phyloP scores from a whole-genome alignment of 2,329 filamentous ascomycete species.

The Pyrenochaeta sp. region DNA sequence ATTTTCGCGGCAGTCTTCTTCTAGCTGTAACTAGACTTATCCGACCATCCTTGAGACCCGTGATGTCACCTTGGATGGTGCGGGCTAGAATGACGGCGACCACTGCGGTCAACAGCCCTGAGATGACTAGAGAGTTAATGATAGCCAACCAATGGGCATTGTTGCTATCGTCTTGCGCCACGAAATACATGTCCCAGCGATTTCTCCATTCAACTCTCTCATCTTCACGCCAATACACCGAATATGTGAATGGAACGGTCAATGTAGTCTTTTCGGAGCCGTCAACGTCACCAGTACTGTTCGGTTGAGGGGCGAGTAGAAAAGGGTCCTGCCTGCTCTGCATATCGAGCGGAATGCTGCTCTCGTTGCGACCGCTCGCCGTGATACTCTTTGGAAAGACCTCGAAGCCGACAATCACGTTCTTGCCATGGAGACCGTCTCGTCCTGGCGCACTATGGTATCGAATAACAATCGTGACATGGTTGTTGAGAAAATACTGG shows the following conservation, averaged over 20 bases:
- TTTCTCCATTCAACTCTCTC: conserved; percentile 81
- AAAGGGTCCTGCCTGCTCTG: conserved; percentile 70
- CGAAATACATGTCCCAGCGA: conserved; percentile 90
- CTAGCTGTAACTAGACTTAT: background rate
- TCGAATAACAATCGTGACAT: conserved; percentile 84
- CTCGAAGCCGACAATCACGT: conserved; percentile 87
- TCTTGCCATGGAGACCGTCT: conserved; percentile 74
- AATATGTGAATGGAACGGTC: conserved; percentile 85
- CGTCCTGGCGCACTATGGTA: conserved; percentile 75
- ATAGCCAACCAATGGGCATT: conserved; percentile 90
- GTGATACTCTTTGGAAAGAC: conserved; percentile 87
- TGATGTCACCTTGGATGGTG: conserved; percentile 81
- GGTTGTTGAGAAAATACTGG: conserved; percentile 83
- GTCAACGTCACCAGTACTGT: conserved; percentile 63
- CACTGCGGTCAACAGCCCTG: conserved; percentile 77
- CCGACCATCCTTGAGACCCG: conserved; percentile 71
- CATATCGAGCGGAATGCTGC: conserved; percentile 74
- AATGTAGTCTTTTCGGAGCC: conserved; percentile 71
- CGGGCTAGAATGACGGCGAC: conserved; percentile 83
- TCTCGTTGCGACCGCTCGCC: conserved; percentile 65
- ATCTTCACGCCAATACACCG: conserved; percentile 88
- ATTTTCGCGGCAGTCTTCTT: too few relatives aligned
- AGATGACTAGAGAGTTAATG: conserved; percentile 85
- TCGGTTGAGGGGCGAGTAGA: conserved; percentile 70
- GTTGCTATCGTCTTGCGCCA: conserved; percentile 82